These are phyloP conservation scores for Theileria annulata DNA, from an alignment of 169 alveolate species.

Conservation along the genomic window DNA sequence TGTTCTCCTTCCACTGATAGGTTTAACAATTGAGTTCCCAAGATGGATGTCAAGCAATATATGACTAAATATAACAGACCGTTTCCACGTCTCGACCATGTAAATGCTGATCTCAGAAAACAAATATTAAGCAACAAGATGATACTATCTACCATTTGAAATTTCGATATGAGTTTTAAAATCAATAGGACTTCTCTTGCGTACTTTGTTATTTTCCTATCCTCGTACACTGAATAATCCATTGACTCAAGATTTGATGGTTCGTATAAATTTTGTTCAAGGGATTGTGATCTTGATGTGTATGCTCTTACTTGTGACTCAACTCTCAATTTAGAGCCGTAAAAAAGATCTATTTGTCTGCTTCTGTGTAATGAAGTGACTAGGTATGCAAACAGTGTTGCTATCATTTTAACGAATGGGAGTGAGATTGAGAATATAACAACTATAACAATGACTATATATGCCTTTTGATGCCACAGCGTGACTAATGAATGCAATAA, in stretches of 20 bases:
- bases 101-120: slow-evolving; percentile 49
- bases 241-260: not conserved
- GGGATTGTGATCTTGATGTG: not conserved
- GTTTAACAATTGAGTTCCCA: slow-evolving; percentile 66
- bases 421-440: slow-evolving; percentile 44
- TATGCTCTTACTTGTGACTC: not conserved
- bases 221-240: slow-evolving; percentile 28
- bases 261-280: slow-evolving; percentile 30
- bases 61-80: slow-evolving; percentile 50
- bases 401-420: slow-evolving; percentile 62
- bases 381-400: slow-evolving; percentile 26
- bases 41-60: slow-evolving; percentile 56
- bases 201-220: slow-evolving; percentile 51
- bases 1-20: slow-evolving; percentile 65
- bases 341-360: slow-evolving; percentile 35
- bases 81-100: slow-evolving; percentile 53
- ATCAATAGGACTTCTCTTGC: slow-evolving; percentile 56
- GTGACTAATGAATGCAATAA: slow-evolving; percentile 56
- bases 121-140: slow-evolving; percentile 46
- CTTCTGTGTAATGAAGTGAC: slow-evolving; percentile 40
- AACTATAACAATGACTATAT: slow-evolving; percentile 44
- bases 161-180: slow-evolving; percentile 59
- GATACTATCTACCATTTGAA: slow-evolving; percentile 63
- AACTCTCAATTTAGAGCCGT: slow-evolving; percentile 20
- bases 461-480: slow-evolving; percentile 44